Conservation (phyloP, 2,329 filamentous ascomycete species). For the Verticillium nubilum region DNA sequence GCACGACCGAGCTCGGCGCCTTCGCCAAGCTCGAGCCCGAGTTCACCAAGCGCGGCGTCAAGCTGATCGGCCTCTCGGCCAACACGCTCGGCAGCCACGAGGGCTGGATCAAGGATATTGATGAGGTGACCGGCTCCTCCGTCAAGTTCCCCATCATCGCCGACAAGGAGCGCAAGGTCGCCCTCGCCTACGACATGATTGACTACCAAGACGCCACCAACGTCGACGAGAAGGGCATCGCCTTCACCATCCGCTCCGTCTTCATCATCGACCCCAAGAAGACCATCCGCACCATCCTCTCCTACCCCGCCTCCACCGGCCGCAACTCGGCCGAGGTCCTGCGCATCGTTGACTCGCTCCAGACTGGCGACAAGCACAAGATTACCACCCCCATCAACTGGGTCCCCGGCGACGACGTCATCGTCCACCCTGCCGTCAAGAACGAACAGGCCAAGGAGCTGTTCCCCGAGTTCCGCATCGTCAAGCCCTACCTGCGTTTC, state of each 20-base stretch:
- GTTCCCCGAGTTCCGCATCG: conserved; percentile 69
- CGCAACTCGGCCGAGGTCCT: conserved; percentile 76
- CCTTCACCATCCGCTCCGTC: conserved; percentile 91
- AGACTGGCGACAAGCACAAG: conserved; percentile 82
- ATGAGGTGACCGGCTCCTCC: conserved; percentile 67
- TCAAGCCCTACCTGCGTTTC: conserved; percentile 71
- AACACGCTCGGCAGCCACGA: conserved; percentile 81
- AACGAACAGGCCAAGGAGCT: conserved; percentile 83
- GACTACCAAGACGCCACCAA: conserved; percentile 79
- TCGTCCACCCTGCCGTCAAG: conserved; percentile 77
- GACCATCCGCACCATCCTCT: conserved; percentile 87
- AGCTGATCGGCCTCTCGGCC: conserved; percentile 86
- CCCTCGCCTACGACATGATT: conserved; percentile 75
- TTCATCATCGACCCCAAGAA: conserved; percentile 93
- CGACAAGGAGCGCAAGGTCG: conserved; percentile 72
- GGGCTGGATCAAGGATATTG: conserved; percentile 86
- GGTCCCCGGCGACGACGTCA: conserved; percentile 84
- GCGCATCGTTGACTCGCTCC: conserved; percentile 72
- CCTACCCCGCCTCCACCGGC: conserved; percentile 88
- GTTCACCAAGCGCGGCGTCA: conserved; percentile 80
- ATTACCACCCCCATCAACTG: conserved; percentile 89
- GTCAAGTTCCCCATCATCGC: conserved; percentile 76
- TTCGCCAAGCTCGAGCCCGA: conserved; percentile 86
- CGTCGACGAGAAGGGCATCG: conserved; percentile 75
- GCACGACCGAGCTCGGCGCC: conserved; percentile 90